Evolutionary conservation across 2,329 filamentous ascomycete species (phyloP).

Genomic region (Trichoderma citrinoviride): DNA sequence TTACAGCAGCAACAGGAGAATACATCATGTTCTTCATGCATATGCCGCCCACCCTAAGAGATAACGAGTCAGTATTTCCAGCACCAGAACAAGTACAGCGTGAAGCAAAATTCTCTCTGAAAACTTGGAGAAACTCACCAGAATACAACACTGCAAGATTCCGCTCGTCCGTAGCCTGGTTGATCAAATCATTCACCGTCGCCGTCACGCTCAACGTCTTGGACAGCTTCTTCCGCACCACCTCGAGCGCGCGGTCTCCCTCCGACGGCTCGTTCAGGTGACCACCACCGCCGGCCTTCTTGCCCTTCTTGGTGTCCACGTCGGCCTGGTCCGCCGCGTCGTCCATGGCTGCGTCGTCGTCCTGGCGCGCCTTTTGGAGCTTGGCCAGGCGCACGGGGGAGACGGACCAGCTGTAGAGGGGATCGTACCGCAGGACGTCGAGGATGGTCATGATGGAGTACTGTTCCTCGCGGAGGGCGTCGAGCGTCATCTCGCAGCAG

Average conservation of each 20-base stretch:
- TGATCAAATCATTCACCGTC: slow-evolving; percentile 95
- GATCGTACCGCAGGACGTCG: slow-evolving; percentile 97
- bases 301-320: slow-evolving; percentile 41
- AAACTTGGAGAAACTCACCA: slow-evolving; percentile 53
- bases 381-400: slow-evolving; percentile 66
- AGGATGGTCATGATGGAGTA: slow-evolving; percentile 99
- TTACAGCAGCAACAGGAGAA: not conserved
- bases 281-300: slow-evolving; percentile 34
- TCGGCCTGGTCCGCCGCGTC: slow-evolving; percentile 40
- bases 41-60: slow-evolving; percentile 47
- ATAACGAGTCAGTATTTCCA: not conserved
- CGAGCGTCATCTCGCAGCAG: slow-evolving; percentile 97
- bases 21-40: slow-evolving; percentile 33
- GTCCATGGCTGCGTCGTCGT: slow-evolving; percentile 41
- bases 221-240: slow-evolving; percentile 93
- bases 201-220: slow-evolving; percentile 92
- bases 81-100: no score
- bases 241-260: slow-evolving; percentile 84
- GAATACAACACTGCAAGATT: slow-evolving; percentile 90
- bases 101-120: no score
- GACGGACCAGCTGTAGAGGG: slow-evolving; percentile 92
- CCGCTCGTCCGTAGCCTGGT: slow-evolving; percentile 88
- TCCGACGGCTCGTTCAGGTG: slow-evolving; percentile 62
- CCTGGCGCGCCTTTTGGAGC: slow-evolving; percentile 60
- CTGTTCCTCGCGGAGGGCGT: slow-evolving; percentile 89